Evolutionary conservation across 2,329 filamentous ascomycete species (phyloP), one percentile per base, ranked within the genome.

Genomic region (Microcera coccophila): DNA sequence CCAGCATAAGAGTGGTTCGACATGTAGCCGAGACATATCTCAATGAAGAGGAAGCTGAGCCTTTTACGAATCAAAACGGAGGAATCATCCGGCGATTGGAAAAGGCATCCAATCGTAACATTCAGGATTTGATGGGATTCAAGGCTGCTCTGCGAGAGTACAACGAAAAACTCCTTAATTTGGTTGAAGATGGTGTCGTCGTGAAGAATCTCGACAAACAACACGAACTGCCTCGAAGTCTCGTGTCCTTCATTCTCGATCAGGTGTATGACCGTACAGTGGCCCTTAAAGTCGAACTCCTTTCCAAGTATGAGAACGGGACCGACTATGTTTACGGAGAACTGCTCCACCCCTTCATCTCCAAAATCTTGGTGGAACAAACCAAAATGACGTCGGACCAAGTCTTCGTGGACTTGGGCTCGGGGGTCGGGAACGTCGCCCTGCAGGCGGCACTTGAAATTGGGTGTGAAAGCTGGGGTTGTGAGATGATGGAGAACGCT

Each of bases 291-390:
- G 89, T 95, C 18, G 87, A 95, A 50, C 79, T 84, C 9, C 79
- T 97, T 11, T 81, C 82, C 45, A 84, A 87, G 56, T 96, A 97
- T 63, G 81, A 93, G 60, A 89, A 90, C 61, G 91, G 90, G 55
- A 88, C 87, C 52, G 89, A 95, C 65, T 91, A 95, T 55, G 87
- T 95, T 29, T 98, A 98, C 61, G 93, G 93, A 61, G 93, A 98
- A 65, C 79, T 98, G 19, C 75, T 93, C 21, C 85, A 90, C 16
- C 82, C 84, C 2, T 94, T 98, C 61, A 79, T 93, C 50, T 86
- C 85, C 49, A 81, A 84, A 44, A 88, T 97, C 46, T 82, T 98
- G 54, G 79, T 83, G 14, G 74, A 82, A 54, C 79, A 88, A 62
- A 85, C 86, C 3, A 75, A 80, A 34, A 81, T 97, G 63, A 90